Evolutionary conservation across 768 basidiomycete species (phyloP).

Genomic region (Lactarius trivialis): DNA sequence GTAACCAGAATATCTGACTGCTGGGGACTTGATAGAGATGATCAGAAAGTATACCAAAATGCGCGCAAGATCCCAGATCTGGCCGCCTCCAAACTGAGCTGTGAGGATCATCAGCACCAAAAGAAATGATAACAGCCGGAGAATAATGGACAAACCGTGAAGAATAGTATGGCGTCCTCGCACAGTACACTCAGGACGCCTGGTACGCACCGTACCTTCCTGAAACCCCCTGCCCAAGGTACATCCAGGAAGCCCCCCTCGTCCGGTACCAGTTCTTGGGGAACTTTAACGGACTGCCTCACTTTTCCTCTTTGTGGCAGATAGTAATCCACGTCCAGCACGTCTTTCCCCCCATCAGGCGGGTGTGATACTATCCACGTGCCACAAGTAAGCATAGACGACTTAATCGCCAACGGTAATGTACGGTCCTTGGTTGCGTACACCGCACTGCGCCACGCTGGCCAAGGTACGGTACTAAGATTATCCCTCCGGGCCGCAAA

Average conservation of each 20-base stretch:
- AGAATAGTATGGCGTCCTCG: constrained; percentile 14
- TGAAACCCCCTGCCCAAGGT: not conserved
- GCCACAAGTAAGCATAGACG: constrained; percentile 10
- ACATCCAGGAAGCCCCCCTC: not conserved
- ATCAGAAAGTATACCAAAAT: constrained; percentile 14
- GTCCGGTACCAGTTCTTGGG: not conserved
- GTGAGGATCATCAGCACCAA: not conserved
- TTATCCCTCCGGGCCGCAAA: not conserved
- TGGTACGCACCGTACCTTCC: not conserved
- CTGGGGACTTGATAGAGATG: not conserved
- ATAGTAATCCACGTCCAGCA: constrained; percentile 7
- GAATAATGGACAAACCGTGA: constrained; percentile 2
- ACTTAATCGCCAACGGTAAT: not conserved
- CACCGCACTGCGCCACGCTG: not conserved
- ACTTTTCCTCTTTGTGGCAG: not conserved
- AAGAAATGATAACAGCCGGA: not conserved
- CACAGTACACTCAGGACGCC: constrained; percentile 6
- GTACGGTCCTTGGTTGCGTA: not conserved
- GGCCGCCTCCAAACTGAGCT: not conserved
- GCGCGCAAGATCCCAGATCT: constrained; percentile 3
- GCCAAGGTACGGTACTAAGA: not conserved
- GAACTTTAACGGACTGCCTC: not conserved
- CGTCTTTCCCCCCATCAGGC: not conserved
- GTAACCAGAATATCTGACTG: not conserved
- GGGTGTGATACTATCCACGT: constrained; percentile 5